A percentile compares a stretch with the other conserved stretches of the same genome.
Evolutionary conservation across 345 rosid genomes (phyloP).

Genomic region (Eucalyptus lansdowneana): DNA sequence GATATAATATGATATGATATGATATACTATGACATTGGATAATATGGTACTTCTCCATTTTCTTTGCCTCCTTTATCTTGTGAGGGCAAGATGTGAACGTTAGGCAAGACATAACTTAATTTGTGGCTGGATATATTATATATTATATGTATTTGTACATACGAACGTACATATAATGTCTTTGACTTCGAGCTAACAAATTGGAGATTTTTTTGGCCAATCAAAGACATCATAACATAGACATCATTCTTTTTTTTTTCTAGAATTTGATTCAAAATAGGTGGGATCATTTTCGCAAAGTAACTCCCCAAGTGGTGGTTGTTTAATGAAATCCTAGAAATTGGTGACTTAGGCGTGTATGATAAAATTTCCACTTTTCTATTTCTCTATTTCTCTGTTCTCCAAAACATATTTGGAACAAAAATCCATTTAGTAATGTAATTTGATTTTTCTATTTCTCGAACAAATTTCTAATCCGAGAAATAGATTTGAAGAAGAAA

Average conservation of each 20-base stretch:
- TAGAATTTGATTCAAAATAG: not conserved
- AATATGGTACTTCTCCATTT: not conserved
- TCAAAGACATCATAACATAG: not conserved
- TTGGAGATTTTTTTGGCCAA: not conserved
- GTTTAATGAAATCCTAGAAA: not conserved
- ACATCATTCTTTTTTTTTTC: not conserved
- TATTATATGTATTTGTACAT: not conserved
- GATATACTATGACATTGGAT: not conserved
- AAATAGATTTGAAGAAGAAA: no score
- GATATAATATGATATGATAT: not conserved
- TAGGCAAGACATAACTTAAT: not conserved
- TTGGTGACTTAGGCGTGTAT: fast-evolving
- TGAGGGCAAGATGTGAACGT: not conserved
- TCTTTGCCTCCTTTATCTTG: not conserved
- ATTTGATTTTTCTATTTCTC: no score
- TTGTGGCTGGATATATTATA: not conserved
- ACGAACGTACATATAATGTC: not conserved
- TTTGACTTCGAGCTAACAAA: not conserved
- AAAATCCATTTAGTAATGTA: no score
- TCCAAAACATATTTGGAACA: no score
- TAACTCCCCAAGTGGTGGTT: not conserved
- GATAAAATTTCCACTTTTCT: no score
- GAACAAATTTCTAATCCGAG: no score
- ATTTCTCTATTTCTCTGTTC: no score
- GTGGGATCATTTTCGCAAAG: not conserved